Base-by-base conservation (phyloP, 805 yeast species). In the Yarrowia porcina region DNA sequence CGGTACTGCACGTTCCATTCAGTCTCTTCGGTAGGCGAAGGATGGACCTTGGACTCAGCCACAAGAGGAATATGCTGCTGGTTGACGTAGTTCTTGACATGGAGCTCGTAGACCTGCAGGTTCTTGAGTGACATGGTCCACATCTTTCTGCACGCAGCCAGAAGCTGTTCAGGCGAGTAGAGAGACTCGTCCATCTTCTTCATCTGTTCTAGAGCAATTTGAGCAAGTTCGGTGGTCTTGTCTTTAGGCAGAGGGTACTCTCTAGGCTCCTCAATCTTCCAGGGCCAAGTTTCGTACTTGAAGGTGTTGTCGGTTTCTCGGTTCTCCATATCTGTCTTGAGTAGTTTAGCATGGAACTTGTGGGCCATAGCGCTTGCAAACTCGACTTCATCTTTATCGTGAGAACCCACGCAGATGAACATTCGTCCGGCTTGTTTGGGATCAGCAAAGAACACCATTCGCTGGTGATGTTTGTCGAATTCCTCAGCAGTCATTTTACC, bases 1-100 rank as follows among this genome's bases (percentile, higher is more conserved):
- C 61, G 39, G 36, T 56, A 56, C 39, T 56, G 61, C n/a, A 56
- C 61, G 6, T 15, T 18, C 61, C 61, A 56, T 30, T 56, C 61
- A 7, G 61, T 56, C 5, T 56, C 61, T 9, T 11, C 5, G 23
- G 61, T 35, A 3, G 61, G 61, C 3, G 49, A 56, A 4, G 61
- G 61, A 21, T 56, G 49, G 11, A 30, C n/a, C 39, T 11, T 10
- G 17, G 35, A 20, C 17, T 56, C 49, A 2, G n/a, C 11, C 7
- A 32, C 13, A n/a, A 52, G 17, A 18, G 59, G 59, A 10, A 56
- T n/a, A 5, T 4, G 21, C 49, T 39, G 17, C 30, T 39, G 61
- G 38, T 56, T 56, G 21, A 56, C 49, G 32, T 18, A 56, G 61
- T 41, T 56, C 23, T 41, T 39, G 61, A 56, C 18, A 17, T 56